Evolutionary conservation across 371 early-diverging fungal genomes (phyloP).

Genomic region (Circinella umbellata): DNA sequence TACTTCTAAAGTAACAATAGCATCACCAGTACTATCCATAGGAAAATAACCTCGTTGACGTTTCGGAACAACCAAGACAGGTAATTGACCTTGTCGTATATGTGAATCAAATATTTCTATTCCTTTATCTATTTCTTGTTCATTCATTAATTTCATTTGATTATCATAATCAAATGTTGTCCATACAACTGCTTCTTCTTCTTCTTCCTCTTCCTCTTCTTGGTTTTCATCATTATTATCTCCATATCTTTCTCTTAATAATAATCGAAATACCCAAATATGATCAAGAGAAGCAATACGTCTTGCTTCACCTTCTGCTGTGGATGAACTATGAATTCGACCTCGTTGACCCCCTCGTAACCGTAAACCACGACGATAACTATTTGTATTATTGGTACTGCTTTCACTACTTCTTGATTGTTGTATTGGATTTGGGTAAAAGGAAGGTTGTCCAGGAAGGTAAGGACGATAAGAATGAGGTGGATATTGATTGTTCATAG

Average conservation of each 20-base stretch:
- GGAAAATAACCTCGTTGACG: conserved; percentile 31
- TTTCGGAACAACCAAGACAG: conserved; percentile 29
- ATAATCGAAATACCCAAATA: conserved; percentile 40
- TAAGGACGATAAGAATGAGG: too few relatives aligned
- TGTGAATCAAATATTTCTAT: conserved; percentile 40
- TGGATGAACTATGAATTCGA: not conserved
- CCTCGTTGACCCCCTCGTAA: not conserved
- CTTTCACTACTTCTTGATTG: not conserved
- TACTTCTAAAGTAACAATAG: conserved; percentile 24
- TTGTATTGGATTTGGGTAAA: too few relatives aligned
- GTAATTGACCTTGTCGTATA: conserved; percentile 32
- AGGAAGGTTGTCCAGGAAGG: too few relatives aligned
- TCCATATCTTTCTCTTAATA: not conserved
- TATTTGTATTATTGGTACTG: not conserved
- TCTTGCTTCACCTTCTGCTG: conserved; percentile 1
- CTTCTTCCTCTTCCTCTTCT: not conserved
- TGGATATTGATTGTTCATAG: not conserved
- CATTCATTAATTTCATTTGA: conserved; percentile 24
- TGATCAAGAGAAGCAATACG: conserved; percentile 22
- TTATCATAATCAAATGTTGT: conserved; percentile 39
- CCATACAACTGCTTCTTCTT: conserved; percentile 24
- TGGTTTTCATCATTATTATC: not conserved
- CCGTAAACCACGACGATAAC: not conserved
- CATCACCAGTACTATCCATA: conserved; percentile 14
- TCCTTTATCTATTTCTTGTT: conserved; percentile 16